A percentile compares a stretch with the other conserved stretches of the same genome.
phyloP scores from a whole-genome alignment of 371 early-diverging fungal species.

The Mortierella sp. region DNA sequence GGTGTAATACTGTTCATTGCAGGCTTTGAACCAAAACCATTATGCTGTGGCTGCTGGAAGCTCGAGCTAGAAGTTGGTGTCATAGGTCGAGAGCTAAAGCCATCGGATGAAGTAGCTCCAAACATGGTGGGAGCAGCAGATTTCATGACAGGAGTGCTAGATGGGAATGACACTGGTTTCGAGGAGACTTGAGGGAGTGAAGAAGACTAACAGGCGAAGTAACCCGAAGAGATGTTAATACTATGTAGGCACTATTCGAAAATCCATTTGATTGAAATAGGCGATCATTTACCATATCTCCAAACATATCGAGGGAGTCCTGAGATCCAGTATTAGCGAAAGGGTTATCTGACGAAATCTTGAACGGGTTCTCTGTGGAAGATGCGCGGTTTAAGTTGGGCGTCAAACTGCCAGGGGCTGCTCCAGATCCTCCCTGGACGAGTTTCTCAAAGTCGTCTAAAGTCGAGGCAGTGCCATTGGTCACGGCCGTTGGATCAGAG shows the following conservation, averaged over 20 bases:
- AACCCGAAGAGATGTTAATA: not conserved
- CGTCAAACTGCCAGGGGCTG: conserved; percentile 15
- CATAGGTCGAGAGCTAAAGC: conserved; percentile 36
- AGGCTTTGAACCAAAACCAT: conserved; percentile 21
- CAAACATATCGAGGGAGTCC: conserved; percentile 53
- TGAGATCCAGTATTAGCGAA: conserved; percentile 24
- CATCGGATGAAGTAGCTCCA: conserved; percentile 44
- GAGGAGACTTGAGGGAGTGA: conserved; percentile 28
- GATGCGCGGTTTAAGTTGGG: conserved; percentile 24
- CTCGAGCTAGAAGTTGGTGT: conserved; percentile 30
- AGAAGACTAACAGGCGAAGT: conserved; percentile 20
- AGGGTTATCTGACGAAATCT: conserved; percentile 54
- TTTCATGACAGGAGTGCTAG: conserved; percentile 38
- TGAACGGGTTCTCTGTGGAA: conserved; percentile 53
- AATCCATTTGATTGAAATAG: not conserved
- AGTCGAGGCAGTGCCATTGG: conserved; percentile 34
- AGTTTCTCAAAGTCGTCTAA: conserved; percentile 55
- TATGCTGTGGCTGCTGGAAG: conserved; percentile 20
- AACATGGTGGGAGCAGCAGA: conserved; percentile 45
- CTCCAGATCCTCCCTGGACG: conserved; percentile 30
- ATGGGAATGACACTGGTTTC: conserved; percentile 33
- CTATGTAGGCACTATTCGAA: not conserved
- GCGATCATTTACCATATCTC: conserved; percentile 35
- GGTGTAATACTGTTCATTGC: conserved; percentile 5
- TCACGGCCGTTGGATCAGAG: conserved; percentile 20